Evolutionary conservation across 1,139 yeast genomes (phyloP).

Genomic region (Scheffersomyces cryptocercus): DNA sequence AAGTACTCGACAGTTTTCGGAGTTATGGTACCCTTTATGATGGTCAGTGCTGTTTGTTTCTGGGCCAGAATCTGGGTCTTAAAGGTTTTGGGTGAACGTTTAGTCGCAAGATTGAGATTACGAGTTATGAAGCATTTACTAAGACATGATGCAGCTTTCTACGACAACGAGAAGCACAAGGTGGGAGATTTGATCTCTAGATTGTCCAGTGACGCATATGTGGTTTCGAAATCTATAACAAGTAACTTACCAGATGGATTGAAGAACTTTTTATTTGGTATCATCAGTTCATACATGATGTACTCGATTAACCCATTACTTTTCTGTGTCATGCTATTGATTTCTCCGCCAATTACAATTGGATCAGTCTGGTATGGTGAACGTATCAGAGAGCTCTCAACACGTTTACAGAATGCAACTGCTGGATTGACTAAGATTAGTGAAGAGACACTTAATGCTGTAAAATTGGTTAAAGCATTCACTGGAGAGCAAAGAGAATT

Average conservation of each 20-base stretch:
- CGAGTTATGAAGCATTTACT: conserved; percentile 51
- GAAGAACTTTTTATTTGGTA: conserved; percentile 47
- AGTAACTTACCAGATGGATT: conserved; percentile 50
- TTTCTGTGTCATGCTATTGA: conserved; percentile 51
- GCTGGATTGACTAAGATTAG: conserved; percentile 49
- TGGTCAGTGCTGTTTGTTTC: conserved; percentile 44
- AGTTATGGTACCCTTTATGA: conserved; percentile 50
- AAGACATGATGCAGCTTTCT: conserved; percentile 53
- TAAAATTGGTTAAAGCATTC: conserved; percentile 47
- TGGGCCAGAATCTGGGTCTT: conserved; percentile 54
- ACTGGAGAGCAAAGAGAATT: conserved; percentile 48
- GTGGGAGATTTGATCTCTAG: conserved; percentile 58
- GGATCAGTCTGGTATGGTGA: conserved; percentile 55
- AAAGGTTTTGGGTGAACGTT: conserved; percentile 37
- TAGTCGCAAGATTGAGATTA: conserved; percentile 46
- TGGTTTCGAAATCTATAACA: conserved; percentile 49
- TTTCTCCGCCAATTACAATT: conserved; percentile 55
- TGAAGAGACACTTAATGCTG: conserved; percentile 48
- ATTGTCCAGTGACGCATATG: conserved; percentile 56
- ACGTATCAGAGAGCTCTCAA: conserved; percentile 44
- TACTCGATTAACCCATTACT: conserved; percentile 44
- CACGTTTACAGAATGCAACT: conserved; percentile 47
- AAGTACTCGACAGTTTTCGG: conserved; percentile 43
- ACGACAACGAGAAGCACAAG: conserved; percentile 53
- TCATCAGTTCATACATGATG: conserved; percentile 51